Base-by-base conservation (phyloP, 169 alveolate genomes). In the Eimeria necatrix region DNA sequence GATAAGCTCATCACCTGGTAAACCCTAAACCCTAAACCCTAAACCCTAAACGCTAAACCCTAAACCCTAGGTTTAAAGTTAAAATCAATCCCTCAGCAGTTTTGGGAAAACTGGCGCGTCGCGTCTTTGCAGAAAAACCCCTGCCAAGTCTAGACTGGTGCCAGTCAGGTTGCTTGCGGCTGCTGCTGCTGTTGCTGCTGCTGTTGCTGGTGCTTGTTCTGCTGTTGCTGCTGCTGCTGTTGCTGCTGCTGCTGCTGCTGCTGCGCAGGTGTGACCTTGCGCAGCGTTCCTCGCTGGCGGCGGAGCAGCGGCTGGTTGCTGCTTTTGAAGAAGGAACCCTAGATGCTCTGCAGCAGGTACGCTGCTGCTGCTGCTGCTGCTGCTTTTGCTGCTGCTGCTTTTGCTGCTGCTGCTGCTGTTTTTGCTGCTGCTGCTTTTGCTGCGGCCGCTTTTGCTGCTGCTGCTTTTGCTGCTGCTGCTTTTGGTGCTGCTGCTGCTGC, bases 1-100 rank as follows among this genome's bases (percentile, higher is more conserved):
- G 93, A 86, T 53, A 41, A 51, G 49, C 93, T 61, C 51, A 70
- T 86, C n/a, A 86, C 93, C 22, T 86, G 93, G 93, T 71, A 71
- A 71, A 32, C 51, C 81, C 81, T 71, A 32, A 24, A 7, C 81
- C 51, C 51, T 71, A 71, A 71, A 71, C 51, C 51, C 51, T 71
- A 3, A 71, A 71, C 53, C 68, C 68, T 18, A 18, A 56, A 56
- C 68, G 48, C 20, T 12, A 1, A 71, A 71, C 53, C 68, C 68
- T 18, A 18, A 56, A 56, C 68, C 70, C 20, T 12, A 1, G 20
- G 10, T 53, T 48, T 8, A 16, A 52, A 12, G 18, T 20, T 16
- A 22, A 22, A 81, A 14, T 10, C 46, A n/a, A 53, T 5, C 12
- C 51, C 64, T 76, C 14, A 22, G 24, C 41, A 2, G 41, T 32